Evolutionary conservation across 164 flowering plant genomes (phyloP), one percentile per base, ranked within the genome.

Genomic region (Amborella trichopoda): DNA sequence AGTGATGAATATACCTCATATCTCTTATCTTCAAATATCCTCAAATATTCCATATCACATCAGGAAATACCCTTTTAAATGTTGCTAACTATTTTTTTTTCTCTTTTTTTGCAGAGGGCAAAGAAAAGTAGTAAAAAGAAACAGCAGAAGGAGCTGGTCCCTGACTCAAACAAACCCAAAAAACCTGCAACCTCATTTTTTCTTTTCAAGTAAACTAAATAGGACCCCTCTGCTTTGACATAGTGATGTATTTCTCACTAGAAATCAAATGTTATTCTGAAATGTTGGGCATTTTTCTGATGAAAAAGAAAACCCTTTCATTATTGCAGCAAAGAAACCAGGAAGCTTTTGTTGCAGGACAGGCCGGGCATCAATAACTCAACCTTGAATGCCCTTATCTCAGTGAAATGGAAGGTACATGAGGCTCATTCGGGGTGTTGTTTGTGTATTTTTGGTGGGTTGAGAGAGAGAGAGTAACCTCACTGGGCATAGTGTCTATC

Each of bases 381-480:
- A 3, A 74, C 83, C 10, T 47, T 86, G 1, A 76, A 28, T 57
- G 87, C 94, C 25, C 64, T 81, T 49, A 69, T 91, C 40, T 81
- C 96, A 14, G 73, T 91, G 49, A 83, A 80, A 56, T 91, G 98
- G 98, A 83, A 83, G 89, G 94, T 84, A 59, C n/a, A n/a, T n/a
- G n/a, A n/a, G n/a, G n/a, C n/a, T n/a, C n/a, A n/a, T n/a, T n/a
- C n/a, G n/a, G n/a, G n/a, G n/a, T n/a, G n/a, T n/a, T n/a, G n/a
- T n/a, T n/a, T n/a, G 13, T 25, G 3, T 18, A 12, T 5, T 19
- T 5, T 32, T 32, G 1, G 13, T 32, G 13, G 13, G n/a, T 32
- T 32, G n/a, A 1, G n/a, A 1, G 36, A 32, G n/a, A n/a, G 36
- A 32, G n/a, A 32, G n/a, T 32, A 30, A 30, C 19, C 8, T 14